phyloP scores from a whole-genome alignment of 305 asterid species.

The Fraxinus nigra region DNA sequence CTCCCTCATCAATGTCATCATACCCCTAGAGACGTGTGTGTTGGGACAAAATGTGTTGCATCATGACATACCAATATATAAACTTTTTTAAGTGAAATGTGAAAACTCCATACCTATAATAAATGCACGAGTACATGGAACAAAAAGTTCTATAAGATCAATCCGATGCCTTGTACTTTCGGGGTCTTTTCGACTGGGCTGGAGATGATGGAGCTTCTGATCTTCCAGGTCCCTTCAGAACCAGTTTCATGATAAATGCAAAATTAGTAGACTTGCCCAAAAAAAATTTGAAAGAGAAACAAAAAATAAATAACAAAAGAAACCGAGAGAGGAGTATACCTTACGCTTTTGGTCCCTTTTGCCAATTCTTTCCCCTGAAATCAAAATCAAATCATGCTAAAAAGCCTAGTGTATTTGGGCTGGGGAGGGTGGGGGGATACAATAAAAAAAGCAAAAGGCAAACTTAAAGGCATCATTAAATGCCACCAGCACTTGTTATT shows the following conservation, averaged over 20 bases:
- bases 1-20: neutral
- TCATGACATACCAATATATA: neutral
- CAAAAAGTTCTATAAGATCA: neutral
- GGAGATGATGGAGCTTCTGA: slow-evolving; percentile 92
- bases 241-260: slow-evolving; percentile 13
- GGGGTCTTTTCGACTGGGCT: slow-evolving; percentile 83
- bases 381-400: slow-evolving; percentile 22
- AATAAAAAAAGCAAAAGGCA: neutral
- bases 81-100: neutral
- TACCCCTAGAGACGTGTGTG: neutral
- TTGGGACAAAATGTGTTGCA: neutral
- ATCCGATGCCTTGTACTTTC: slow-evolving; percentile 71
- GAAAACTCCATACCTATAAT: neutral
- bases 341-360: slow-evolving; percentile 94
- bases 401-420: neutral
- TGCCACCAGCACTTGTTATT: slow-evolving; percentile 17
- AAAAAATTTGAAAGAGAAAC: neutral
- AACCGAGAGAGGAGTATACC: slow-evolving; percentile 37
- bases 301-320: neutral
- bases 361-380: slow-evolving; percentile 64
- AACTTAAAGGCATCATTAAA: neutral
- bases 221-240: slow-evolving; percentile 69
- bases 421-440: neutral
- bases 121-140: neutral
- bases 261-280: neutral